Base-by-base conservation (phyloP, 768 basidiomycete genomes). In the Suillus paluster region DNA sequence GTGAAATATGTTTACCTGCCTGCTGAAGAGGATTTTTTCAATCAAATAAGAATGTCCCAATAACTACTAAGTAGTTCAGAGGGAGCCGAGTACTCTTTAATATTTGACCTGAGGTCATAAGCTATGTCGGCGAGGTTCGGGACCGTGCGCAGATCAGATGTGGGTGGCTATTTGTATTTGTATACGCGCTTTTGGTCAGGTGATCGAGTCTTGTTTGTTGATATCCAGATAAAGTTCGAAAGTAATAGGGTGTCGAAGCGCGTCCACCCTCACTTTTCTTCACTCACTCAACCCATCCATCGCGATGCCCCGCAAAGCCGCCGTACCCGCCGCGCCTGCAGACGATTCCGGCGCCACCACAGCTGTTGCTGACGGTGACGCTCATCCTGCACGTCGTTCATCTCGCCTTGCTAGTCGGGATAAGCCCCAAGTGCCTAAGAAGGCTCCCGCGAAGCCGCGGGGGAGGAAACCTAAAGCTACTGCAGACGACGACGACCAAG, bases 381-480 rank as follows among this genome's bases (percentile, higher is more conserved):
- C 71, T 11, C 61, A 75, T 6, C 81, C 79, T 70, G 89, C 89
- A 41, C 89, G 90, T 73, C 90, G 90, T 76, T 91, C 89, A 9
- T 76, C 83, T 36, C 87, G 90, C 68, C 90, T 92, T 77, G 91
- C 91, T 74, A 88, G 87, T 30, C 82, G 84, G 62, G 88, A 87
- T 58, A 89, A 87, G 73, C 71, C 77, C 2, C 86, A 77, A 30
- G 45, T 73, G 44, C 74, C 78, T 7, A 90, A 88, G 83, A 90
- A 87, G 73, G 76, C 84, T 49, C 79, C 82, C 25, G 80, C 85
- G 7, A 91, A 90, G 77, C 86, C 89, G 52, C 81, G 86, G 67
- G 75, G 80, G 45, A 80, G 75, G 73, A 83, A 82, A 68, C 68
- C 54, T 50, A 79, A 81, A 60, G 67, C 74, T 60, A 70, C 69